Percentiles rank a stretch among this genome's conserved stretches.
phyloP scores from a whole-genome alignment of 768 basidiomycete species.

The Hortiboletus campestris region DNA sequence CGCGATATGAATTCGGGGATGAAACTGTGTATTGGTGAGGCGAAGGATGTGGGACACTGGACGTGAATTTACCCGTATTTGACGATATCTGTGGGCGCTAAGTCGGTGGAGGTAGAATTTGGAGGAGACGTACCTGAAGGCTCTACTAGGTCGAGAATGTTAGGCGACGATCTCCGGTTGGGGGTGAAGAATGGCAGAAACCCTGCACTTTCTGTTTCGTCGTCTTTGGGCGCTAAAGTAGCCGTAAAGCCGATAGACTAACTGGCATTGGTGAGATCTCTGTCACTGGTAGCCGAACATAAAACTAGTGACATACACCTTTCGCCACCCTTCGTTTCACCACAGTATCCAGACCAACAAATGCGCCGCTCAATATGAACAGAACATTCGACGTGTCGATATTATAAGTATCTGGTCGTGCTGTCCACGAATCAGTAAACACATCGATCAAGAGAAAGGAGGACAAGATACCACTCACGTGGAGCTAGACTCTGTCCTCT shows the following conservation, averaged over 20 bases:
- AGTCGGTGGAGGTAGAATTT: neutral
- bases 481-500: slow-evolving; percentile 40
- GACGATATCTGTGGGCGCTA: slow-evolving; percentile 58
- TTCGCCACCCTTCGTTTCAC: slow-evolving; percentile 79
- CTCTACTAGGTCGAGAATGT: slow-evolving; percentile 67
- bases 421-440: slow-evolving; percentile 31
- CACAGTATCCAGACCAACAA: slow-evolving; percentile 85
- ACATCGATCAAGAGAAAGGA: neutral
- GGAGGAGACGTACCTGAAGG: slow-evolving; percentile 49
- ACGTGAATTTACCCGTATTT: slow-evolving; percentile 64
- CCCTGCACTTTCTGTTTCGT: slow-evolving; percentile 36
- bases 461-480: slow-evolving; percentile 13
- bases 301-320: slow-evolving; percentile 57
- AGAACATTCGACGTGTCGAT: slow-evolving; percentile 89
- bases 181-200: slow-evolving; percentile 75
- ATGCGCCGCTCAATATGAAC: slow-evolving; percentile 95
- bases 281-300: neutral
- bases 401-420: slow-evolving; percentile 63
- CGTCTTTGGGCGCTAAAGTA: slow-evolving; percentile 40
- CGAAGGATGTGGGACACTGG: neutral
- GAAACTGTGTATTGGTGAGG: slow-evolving; percentile 47
- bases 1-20: slow-evolving; percentile 96
- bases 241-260: slow-evolving; percentile 91
- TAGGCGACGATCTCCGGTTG: slow-evolving; percentile 54
- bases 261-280: neutral